phyloP scores from a whole-genome alignment of 1,139 yeast genomes.

The Oligophagozyma castellii region DNA sequence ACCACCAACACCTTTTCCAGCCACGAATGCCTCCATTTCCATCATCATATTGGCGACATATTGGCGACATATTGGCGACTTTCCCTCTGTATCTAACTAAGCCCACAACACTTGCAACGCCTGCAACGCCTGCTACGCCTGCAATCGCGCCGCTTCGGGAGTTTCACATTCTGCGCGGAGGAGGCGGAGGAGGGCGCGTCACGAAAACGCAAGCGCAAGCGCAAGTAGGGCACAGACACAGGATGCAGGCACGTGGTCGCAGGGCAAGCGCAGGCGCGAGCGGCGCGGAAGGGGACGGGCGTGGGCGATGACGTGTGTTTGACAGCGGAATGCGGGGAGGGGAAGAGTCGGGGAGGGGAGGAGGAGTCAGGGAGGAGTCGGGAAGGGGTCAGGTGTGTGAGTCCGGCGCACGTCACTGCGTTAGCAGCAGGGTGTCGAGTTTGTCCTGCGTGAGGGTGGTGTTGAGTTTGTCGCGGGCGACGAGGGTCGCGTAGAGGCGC shows the following conservation, averaged over 20 bases:
- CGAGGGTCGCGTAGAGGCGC: background rate
- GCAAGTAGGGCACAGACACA: background rate
- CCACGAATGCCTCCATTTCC: too few species aligned
- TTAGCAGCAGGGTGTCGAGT: background rate
- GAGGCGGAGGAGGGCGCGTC: slow-evolving; percentile 1
- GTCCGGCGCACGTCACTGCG: too few species aligned
- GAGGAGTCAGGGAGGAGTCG: background rate
- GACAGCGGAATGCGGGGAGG: background rate
- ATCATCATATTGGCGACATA: too few species aligned
- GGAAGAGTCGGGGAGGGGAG: background rate
- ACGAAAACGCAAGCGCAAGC: background rate
- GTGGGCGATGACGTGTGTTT: slow-evolving; percentile 1
- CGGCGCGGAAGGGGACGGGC: background rate
- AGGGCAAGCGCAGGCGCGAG: background rate
- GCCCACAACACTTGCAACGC: too few species aligned
- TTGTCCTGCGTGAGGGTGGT: background rate
- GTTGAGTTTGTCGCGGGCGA: background rate
- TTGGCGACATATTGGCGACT: too few species aligned
- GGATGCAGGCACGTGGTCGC: background rate
- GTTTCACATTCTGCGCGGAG: background rate
- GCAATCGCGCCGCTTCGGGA: too few species aligned
- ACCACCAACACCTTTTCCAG: too few species aligned
- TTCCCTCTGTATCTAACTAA: too few species aligned
- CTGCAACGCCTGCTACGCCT: too few species aligned
- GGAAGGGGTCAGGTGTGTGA: background rate